Evolutionary conservation across 768 basidiomycete genomes (phyloP).

Genomic region (Brasilioporus rufonigricans): DNA sequence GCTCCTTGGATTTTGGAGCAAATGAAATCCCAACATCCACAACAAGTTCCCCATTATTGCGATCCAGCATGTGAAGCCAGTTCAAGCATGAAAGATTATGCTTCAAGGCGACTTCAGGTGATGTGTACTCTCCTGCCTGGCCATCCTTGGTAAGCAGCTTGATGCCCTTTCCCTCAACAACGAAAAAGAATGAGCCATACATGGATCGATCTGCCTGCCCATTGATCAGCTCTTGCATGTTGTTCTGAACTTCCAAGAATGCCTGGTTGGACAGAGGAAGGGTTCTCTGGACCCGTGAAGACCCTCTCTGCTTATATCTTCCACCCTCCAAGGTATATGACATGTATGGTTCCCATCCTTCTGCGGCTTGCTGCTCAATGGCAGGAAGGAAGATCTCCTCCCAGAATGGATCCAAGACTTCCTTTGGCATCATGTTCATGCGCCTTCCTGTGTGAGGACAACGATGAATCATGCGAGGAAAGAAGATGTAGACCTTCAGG

Average conservation of each 20-base stretch:
- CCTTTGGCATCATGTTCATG: slow-evolving; percentile 1
- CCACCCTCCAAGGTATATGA: background rate
- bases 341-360: background rate
- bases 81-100: background rate
- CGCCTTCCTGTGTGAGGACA: background rate
- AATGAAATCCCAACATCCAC: too few relatives aligned
- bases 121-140: slow-evolving; percentile 1
- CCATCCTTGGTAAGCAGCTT: too few relatives aligned
- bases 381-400: slow-evolving; percentile 4
- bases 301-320: slow-evolving; percentile 1
- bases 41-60: too few relatives aligned
- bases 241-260: too few relatives aligned
- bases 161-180: slow-evolving; percentile 8
- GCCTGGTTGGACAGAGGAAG: too few relatives aligned
- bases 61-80: too few relatives aligned
- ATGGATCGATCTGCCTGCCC: too few relatives aligned
- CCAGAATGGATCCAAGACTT: slow-evolving; percentile 8
- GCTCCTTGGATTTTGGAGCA: background rate
- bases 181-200: slow-evolving; percentile 18
- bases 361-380: background rate
- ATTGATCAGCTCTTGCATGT: too few relatives aligned
- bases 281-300: too few relatives aligned
- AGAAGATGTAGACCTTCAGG: slow-evolving; percentile 2
- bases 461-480: slow-evolving; percentile 10
- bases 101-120: background rate